Base-by-base conservation (phyloP, 768 basidiomycete species). In the Lyophyllum decastes region DNA sequence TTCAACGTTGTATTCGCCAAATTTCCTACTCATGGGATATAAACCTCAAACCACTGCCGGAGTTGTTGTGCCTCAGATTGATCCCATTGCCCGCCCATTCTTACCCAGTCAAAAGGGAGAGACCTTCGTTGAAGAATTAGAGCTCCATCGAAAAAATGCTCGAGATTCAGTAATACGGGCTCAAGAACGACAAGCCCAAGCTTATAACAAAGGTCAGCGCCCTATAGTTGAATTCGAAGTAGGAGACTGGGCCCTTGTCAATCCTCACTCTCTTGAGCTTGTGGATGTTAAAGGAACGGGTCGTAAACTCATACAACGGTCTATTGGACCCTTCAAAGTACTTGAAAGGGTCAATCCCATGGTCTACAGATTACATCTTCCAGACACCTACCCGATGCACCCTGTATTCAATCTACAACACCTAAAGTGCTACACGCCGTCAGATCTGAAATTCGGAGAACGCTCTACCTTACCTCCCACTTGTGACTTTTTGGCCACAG, bases 11-110 rank as follows among this genome's bases (percentile, higher is more conserved):
- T 51, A 63, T 14, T 44, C 68, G 0, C 76, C 72, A 0, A 61
- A 69, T 38, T 69, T 66, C 45, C 55, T 74, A 0, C 61, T 75
- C 17, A 24, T 70, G 30, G 73, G 75, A 0, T 75, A 66, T 27
- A 24, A 64, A 14, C 71, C 72, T 0, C 22, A 54, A 21, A 48
- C 58, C 2, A 30, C 44, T 22, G 22, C 45, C 50, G n/a, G 60
- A 55, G 17, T 40, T 7, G 40, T 41, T 2, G 40, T 17, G 9
- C 40, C 40, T n/a, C 40, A 41, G 10, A 19, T 2, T 4, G 40
- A 41, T 16, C 40, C n/a, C 11, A 16, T 41, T 4, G n/a, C 40
- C 1, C 40, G 40, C n/a, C 35, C 35, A 3, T 38, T 30, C 10
- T 30, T 30, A 10, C 30, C 35, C 14, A 38, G 35, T 17, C 41